Base-by-base conservation (phyloP, 768 basidiomycete species). In the Suillus occidentalis region DNA sequence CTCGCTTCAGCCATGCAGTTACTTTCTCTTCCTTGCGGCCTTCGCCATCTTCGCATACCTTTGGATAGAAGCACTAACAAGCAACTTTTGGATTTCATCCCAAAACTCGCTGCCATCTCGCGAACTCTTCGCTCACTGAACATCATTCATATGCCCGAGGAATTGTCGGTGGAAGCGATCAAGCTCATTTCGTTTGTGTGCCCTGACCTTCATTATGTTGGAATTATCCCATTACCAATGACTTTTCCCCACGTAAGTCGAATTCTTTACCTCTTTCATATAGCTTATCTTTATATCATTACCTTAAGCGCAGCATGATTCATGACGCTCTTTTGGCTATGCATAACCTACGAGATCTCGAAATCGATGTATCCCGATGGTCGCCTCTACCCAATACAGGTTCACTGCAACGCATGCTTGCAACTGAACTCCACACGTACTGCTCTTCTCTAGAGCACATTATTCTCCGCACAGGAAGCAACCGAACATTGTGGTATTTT, bases 21-120 rank as follows among this genome's bases (percentile, higher is more conserved):
- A 20, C 63, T 79, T 4, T 67, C 66, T 37, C 59, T 74, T 12
- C 64, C 75, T 13, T 74, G 77, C 52, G 75, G 80, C 2, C 75
- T 86, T 65, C 79, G 78, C 0, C 79, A 85, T 63, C 55, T 87
- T 9, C 85, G 84, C 64, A 70, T 84, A 52, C 60, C 66, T 9
- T 65, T 83, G n/a, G 81, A 83, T 62, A 74, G 75, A 31, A 80
- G 80, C 34, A 69, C 75, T 31, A 71, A 72, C 49, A 67, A 65
- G 6, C 72, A 77, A 55, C 31, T 78, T 16, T 66, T 78, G 61
- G 60, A 68, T 0, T 72, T 80, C 66, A 63, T 83, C 36, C 71
- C 74, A 18, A 75, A 71, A 40, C 72, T 83, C 34, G 40, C 47
- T 43, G 69, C 65, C 60, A 69, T 71, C 53, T 65, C 72, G 43